Conservation (phyloP, 768 basidiomycete genomes). For the Trametopsis cervina region DNA sequence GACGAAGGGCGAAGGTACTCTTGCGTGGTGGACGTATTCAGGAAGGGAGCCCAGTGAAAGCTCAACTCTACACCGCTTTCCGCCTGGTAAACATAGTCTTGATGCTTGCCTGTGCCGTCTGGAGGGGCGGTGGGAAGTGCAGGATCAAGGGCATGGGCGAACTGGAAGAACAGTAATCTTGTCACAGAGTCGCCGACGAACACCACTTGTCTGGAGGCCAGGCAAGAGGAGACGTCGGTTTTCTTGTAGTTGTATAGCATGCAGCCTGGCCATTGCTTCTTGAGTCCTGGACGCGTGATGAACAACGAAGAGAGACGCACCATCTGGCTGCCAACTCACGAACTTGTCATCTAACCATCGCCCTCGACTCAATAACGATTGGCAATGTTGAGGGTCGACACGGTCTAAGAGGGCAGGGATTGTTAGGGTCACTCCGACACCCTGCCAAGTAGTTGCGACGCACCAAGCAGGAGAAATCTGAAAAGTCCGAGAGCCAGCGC, state of each 20-base stretch:
- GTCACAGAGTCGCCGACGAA: conserved; percentile 87
- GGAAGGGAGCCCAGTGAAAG: conserved; percentile 84
- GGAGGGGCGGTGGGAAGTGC: conserved; percentile 44
- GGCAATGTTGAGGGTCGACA: conserved; percentile 67
- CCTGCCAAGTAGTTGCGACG: conserved; percentile 9
- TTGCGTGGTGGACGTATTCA: conserved; percentile 58
- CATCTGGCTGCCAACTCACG: conserved; percentile 84
- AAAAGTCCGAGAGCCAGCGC: conserved; percentile 38
- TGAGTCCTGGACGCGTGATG: not conserved
- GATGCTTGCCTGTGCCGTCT: conserved; percentile 60
- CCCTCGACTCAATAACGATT: conserved; percentile 61
- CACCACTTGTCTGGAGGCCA: conserved; percentile 51
- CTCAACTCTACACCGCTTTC: conserved; percentile 39
- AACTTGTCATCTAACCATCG: conserved; percentile 67
- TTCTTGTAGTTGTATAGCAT: conserved; percentile 65
- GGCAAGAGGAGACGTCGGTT: conserved; percentile 45
- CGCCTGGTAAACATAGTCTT: conserved; percentile 48
- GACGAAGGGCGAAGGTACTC: conserved; percentile 31
- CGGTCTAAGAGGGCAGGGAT: conserved; percentile 39
- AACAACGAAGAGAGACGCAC: conserved; percentile 31
- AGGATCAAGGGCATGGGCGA: conserved; percentile 54
- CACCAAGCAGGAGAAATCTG: conserved; percentile 39
- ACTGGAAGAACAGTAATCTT: conserved; percentile 71
- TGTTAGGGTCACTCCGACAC: not conserved
- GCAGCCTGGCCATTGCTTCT: conserved; percentile 59